Conservation (phyloP, 2,329 filamentous ascomycete species). For the Monosporascus sp. region DNA sequence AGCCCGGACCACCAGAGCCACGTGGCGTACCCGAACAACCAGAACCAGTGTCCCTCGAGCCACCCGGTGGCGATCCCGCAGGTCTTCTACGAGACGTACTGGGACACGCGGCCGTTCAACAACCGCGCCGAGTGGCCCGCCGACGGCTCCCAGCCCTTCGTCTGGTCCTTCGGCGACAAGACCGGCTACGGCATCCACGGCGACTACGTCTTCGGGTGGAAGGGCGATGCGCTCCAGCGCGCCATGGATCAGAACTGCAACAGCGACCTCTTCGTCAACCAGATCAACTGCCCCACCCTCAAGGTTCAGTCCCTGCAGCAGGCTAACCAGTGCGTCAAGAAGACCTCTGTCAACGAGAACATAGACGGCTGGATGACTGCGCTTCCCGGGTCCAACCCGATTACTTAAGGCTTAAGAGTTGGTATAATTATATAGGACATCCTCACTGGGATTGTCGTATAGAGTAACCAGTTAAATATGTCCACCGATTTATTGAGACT, state of each 20-base stretch:
- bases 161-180: conserved; percentile 17
- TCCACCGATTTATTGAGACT: no score
- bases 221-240: conserved; percentile 27
- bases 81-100: conserved; percentile 21
- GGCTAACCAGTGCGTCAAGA: conserved; percentile 15
- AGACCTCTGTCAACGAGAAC: conserved; percentile 13
- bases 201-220: conserved; percentile 32
- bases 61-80: conserved; percentile 22
- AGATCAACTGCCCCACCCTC: conserved; percentile 16
- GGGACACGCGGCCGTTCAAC: conserved; percentile 21
- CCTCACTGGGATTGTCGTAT: no score
- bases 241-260: conserved; percentile 26
- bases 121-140: conserved; percentile 19
- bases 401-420: no score
- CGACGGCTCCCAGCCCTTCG: conserved; percentile 21
- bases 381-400: no score
- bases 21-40: conserved; percentile 38
- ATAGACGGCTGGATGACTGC: conserved; percentile 14
- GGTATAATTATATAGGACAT: no score
- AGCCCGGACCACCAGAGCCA: conserved; percentile 42
- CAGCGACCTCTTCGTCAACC: conserved; percentile 1
- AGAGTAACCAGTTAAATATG: no score
- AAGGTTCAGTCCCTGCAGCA: conserved; percentile 12
- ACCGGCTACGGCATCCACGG: conserved; percentile 30
- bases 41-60: conserved; percentile 17